Evolutionary conservation across 2,329 filamentous ascomycete genomes (phyloP), one percentile per base, ranked within the genome.

Genomic region (Penicillium psychrosexuale): DNA sequence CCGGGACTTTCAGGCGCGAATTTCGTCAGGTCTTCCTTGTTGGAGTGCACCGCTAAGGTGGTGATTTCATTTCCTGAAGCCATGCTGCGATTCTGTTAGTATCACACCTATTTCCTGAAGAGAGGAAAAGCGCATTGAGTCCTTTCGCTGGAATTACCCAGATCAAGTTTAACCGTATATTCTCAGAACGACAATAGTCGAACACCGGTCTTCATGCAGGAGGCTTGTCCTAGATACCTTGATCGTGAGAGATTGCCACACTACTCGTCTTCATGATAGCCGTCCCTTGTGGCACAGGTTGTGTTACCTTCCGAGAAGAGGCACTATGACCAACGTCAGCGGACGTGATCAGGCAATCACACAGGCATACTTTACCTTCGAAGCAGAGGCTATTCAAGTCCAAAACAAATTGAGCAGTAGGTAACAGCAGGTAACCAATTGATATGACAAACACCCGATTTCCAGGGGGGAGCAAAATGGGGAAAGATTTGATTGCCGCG

Each of bases 61-160:
- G 69, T 58, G 55, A 63, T 63, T 56, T 66, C 55, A 55, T 60
- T 63, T 62, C 68, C 64, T 47, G 63, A 54, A 27, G 65, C 63
- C 71, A 74, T 73, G 51, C 70, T 74, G 56, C 30, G 22, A 43
- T n/a, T 46, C 22, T 24, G 59, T 69, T 53, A 70, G 69, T 64
- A 61, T 53, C 11, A 39, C 17, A 9, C 30, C 8, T 33, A 39
- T 28, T 19, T 44, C 15, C 33, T 36, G 39, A 47, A 42, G 43
- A 53, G 53, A 57, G 47, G 59, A 62, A 60, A 66, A 67, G 64
- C 66, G 72, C 71, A 75, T 73, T 44, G 68, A 74, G 71, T 75
- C 64, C 72, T 75, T 75, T 74, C 72, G 72, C 72, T 75, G 72
- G 72, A 71, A 72, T 75, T 74, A 72, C 70, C 72, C 72, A 74